Percentiles rank a stretch among this genome's conserved stretches.
phyloP scores from a whole-genome alignment of 371 early-diverging fungal species.

The Mucor mucedo region DNA sequence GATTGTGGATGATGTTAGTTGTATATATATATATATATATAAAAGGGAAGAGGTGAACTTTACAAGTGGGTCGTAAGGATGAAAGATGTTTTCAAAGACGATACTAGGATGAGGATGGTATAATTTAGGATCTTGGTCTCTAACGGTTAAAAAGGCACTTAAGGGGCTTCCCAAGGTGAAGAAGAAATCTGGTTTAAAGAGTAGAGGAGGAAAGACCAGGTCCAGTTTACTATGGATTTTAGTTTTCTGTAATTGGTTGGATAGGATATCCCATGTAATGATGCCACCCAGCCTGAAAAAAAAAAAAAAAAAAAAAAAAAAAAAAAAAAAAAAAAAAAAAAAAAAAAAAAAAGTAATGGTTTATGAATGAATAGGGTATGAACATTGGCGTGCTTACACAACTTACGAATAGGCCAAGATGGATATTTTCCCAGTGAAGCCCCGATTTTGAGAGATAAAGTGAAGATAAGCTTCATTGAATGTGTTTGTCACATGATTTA shows the following conservation, averaged over 20 bases:
- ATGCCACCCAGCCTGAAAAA: conserved; percentile 60
- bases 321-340: not conserved
- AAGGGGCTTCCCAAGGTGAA: conserved; percentile 67
- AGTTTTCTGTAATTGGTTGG: conserved; percentile 39
- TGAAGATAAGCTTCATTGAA: conserved; percentile 59
- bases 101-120: conserved; percentile 60
- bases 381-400: not conserved
- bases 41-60: not conserved
- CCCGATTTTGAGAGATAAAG: conserved; percentile 53
- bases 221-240: conserved; percentile 44
- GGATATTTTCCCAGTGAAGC: conserved; percentile 62
- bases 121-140: conserved; percentile 54
- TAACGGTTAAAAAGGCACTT: conserved; percentile 61
- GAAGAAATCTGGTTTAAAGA: conserved; percentile 58
- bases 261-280: conserved; percentile 65
- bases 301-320: not conserved
- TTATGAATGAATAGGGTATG: too few relatives aligned
- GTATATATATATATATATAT: too few relatives aligned
- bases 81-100: conserved; percentile 65
- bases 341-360: not conserved
- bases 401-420: conserved; percentile 61
- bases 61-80: conserved; percentile 67
- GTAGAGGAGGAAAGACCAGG: conserved; percentile 50
- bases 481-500: conserved; percentile 58
- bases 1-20: too few relatives aligned